Evolutionary conservation across 2,329 filamentous ascomycete species (phyloP).

Genomic region (Trichoderma gracile): DNA sequence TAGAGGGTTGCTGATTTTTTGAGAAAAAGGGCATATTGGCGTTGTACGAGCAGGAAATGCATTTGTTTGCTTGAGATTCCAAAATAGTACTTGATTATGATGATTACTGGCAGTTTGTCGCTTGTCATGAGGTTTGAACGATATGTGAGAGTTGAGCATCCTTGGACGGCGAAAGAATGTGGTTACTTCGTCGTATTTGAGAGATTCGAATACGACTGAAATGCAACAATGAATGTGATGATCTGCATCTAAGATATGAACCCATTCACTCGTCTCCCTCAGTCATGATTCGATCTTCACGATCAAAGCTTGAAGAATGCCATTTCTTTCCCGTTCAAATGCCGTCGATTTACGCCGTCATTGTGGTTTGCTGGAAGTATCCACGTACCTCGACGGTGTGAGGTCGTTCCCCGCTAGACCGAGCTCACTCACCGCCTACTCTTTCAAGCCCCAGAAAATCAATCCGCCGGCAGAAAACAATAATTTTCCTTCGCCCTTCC

Average conservation of each 20-base stretch:
- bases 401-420: not conserved
- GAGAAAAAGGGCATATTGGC: constrained; percentile 4
- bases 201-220: too few relatives aligned
- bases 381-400: not conserved
- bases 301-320: too few relatives aligned
- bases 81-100: not conserved
- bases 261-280: too few relatives aligned
- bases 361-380: too few relatives aligned
- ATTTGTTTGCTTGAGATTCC: not conserved
- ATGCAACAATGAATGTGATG: too few relatives aligned
- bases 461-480: constrained; percentile 25
- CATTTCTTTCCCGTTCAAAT: too few relatives aligned
- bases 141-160: not conserved
- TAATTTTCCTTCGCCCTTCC: constrained; percentile 18
- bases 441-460: constrained; percentile 4
- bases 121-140: not conserved
- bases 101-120: not conserved
- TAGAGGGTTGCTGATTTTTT: not conserved
- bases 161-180: too few relatives aligned
- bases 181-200: too few relatives aligned
- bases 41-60: constrained; percentile 1
- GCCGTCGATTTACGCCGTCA: too few relatives aligned
- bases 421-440: constrained; percentile 20
- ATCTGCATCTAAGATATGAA: too few relatives aligned
- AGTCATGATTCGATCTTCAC: too few relatives aligned